phyloP scores from a whole-genome alignment of 768 basidiomycete genomes.

The Tylopilus subfusipes region DNA sequence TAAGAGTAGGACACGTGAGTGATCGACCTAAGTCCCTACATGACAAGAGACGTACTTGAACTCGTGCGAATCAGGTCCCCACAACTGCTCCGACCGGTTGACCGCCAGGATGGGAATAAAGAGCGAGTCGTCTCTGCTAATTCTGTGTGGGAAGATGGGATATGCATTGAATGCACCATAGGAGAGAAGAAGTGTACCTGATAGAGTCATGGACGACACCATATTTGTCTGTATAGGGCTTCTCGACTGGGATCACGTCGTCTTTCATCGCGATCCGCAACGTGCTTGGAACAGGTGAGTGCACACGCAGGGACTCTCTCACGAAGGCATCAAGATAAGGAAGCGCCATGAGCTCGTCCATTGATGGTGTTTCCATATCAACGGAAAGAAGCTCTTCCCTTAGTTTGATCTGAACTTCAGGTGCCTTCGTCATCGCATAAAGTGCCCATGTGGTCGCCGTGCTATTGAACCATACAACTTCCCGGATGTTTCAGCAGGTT shows the following conservation, averaged over 20 bases:
- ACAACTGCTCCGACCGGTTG: conserved; percentile 50
- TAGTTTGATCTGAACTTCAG: conserved; percentile 50
- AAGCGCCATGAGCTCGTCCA: conserved; percentile 65
- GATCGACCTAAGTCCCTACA: not conserved
- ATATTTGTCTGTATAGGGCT: conserved; percentile 42
- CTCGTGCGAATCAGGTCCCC: conserved; percentile 59
- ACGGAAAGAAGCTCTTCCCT: conserved; percentile 54
- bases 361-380: conserved; percentile 54
- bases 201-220: conserved; percentile 41
- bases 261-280: conserved; percentile 47
- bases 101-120: conserved; percentile 52
- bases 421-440: conserved; percentile 48
- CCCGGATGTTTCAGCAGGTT: too few species aligned
- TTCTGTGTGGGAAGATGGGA: conserved; percentile 18
- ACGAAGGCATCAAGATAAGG: conserved; percentile 67
- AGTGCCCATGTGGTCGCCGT: conserved; percentile 56
- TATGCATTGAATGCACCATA: not conserved
- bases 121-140: conserved; percentile 43
- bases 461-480: conserved; percentile 1
- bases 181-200: conserved; percentile 22
- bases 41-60: conserved; percentile 45
- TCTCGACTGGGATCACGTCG: conserved; percentile 48
- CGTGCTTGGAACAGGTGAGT: conserved; percentile 45
- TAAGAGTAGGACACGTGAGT: conserved; percentile 20
- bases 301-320: conserved; percentile 53